phyloP scores from a whole-genome alignment of 2,329 filamentous ascomycete species.

The Aspergillus aculeatinus region DNA sequence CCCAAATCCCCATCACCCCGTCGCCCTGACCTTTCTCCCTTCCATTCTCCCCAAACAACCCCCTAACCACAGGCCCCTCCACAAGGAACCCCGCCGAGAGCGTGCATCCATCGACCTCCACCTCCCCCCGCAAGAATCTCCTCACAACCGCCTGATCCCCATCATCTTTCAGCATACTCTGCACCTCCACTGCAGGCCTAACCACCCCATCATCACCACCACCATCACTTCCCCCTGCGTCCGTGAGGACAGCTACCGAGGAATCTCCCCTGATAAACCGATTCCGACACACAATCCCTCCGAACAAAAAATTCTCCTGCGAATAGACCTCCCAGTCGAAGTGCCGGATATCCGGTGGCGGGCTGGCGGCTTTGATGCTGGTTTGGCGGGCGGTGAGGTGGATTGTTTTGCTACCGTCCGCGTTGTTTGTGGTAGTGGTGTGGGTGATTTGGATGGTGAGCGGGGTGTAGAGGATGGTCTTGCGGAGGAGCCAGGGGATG shows the following conservation, averaged over 20 bases:
- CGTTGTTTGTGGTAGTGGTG: background rate
- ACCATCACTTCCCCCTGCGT: too few relatives aligned
- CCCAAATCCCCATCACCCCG: background rate
- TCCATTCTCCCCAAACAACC: background rate
- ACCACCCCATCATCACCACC: background rate
- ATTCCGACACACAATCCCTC: background rate
- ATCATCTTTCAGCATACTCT: background rate
- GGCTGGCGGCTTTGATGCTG: background rate
- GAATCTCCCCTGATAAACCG: background rate
- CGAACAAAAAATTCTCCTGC: background rate
- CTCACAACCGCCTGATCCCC: background rate
- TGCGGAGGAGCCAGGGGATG: background rate
- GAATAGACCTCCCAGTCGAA: background rate
- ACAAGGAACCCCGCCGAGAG: background rate
- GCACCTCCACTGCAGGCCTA: background rate
- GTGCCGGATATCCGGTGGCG: background rate
- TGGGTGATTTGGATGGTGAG: background rate
- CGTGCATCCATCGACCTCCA: background rate
- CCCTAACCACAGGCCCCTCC: background rate
- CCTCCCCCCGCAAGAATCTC: background rate
- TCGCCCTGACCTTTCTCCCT: background rate
- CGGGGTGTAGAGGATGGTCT: background rate
- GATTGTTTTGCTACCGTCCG: background rate
- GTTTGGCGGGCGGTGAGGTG: background rate
- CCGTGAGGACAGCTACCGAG: too few relatives aligned